Percentiles rank a stretch among this genome's conserved stretches.
phyloP scores from a whole-genome alignment of 1,139 yeast genomes.

The Groenewaldozyma sp. region DNA sequence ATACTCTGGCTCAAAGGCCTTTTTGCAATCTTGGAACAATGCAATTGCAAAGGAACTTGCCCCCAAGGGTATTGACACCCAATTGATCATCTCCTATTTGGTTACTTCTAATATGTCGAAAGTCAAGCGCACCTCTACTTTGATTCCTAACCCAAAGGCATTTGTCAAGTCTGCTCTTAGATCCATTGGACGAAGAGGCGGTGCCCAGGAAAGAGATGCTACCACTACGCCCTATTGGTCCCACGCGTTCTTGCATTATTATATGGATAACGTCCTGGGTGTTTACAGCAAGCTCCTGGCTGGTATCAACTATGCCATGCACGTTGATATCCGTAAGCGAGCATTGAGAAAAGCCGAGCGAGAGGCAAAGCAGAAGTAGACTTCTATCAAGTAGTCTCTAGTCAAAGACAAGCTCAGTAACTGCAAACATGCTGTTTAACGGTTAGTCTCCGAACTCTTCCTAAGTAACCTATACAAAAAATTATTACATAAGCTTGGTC shows the following conservation, averaged over 20 bases:
- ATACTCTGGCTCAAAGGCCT: conserved; percentile 94
- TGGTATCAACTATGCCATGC: conserved; percentile 62
- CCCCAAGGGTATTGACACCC: conserved; percentile 67
- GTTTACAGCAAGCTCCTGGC: conserved; percentile 68
- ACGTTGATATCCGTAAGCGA: conserved; percentile 65
- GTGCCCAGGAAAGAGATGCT: conserved; percentile 85
- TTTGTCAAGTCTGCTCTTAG: conserved; percentile 66
- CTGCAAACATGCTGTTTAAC: no score
- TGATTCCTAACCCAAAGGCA: conserved; percentile 73
- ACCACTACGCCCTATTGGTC: conserved; percentile 90
- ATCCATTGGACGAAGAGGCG: conserved; percentile 73
- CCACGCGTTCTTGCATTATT: conserved; percentile 89
- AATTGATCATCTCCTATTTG: conserved; percentile 77
- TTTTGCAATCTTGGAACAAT: conserved; percentile 84
- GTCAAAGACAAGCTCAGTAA: no score
- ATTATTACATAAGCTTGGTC: no score
- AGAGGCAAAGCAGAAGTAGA: conserved; percentile 12
- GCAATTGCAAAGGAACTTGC: conserved; percentile 84
- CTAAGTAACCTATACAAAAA: no score
- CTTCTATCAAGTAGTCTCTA: no score
- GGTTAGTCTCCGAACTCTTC: no score
- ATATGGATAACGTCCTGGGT: conserved; percentile 69
- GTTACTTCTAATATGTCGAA: conserved; percentile 97
- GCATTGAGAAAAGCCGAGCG: conserved; percentile 70
- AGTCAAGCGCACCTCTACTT: conserved; percentile 60